Base-by-base conservation (phyloP, 228 moss, liverwort and hornwort genomes). In the Sphagnum fallax region DNA sequence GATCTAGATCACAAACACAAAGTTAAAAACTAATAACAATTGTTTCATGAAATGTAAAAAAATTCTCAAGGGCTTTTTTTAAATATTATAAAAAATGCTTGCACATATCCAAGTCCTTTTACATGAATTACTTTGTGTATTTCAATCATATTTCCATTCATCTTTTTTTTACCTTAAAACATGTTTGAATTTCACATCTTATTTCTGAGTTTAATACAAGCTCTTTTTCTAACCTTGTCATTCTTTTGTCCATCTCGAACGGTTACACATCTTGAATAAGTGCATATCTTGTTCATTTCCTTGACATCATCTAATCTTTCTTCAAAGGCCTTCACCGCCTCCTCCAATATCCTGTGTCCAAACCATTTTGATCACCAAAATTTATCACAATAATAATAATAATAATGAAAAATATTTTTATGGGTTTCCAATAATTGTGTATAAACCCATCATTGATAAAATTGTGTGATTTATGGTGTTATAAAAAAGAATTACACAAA, bases 241-340 rank as follows among this genome's bases (percentile, higher is more conserved):
- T 78, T 74, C 68, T 90, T 92, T 49, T 98, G 94, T 49, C 73
- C 78, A 52, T 94, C 94, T 13, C 90, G 84, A 61, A 85, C 75
- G 0, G 89, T 92, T 4, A 94, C 92, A 79, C 98, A 98, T 82
- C 94, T 87, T 8, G 98, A 90, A 72, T 98, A 98, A 59, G 80
- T 65, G 74, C 85, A 87, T 82, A 93, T 79, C 15, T 84, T 75
- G 0, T 94, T 98, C 94, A 98, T 94, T 15, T 81, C 7, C 71
- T 98, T 98, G 5, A 91, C 83, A 75, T 92, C 92, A 65, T 98
- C 98, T 53, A 92, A 74, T 66, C 74, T 78, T 78, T 98, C 98
- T 53, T 98, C 98, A 48, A 91, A 64, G 16, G 82, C 82, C 55
- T 16, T 73, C 58, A 76, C 71, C 0, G 92, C 90, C 69, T 92